phyloP scores from a whole-genome alignment of 208 protist species.

The Porcisia hertigi region DNA sequence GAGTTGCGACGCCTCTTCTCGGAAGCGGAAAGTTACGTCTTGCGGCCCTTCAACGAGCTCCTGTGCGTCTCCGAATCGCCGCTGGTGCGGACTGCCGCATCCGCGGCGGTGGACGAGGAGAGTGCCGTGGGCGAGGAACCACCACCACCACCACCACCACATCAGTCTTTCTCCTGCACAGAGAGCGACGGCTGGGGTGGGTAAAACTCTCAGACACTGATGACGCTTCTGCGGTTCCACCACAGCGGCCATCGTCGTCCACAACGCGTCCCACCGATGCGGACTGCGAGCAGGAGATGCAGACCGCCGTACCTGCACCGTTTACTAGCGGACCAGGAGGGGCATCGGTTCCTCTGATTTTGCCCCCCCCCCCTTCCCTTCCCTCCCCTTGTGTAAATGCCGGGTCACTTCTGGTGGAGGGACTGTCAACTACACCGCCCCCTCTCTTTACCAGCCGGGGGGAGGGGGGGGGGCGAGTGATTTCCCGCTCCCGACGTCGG shows the following conservation, averaged over 20 bases:
- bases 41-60: constrained; percentile 67
- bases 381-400: too few relatives aligned
- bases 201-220: neutral
- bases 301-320: neutral
- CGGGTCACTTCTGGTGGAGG: too few relatives aligned
- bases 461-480: too few relatives aligned
- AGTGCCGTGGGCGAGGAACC: neutral
- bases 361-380: neutral
- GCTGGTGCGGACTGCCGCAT: neutral
- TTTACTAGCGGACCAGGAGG: neutral
- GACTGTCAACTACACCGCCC: too few relatives aligned
- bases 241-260: neutral
- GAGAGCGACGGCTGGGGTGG: neutral
- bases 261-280: neutral
- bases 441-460: too few relatives aligned
- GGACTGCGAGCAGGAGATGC: neutral
- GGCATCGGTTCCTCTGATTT: constrained; percentile 1
- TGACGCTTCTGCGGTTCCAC: neutral
- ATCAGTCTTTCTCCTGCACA: too few relatives aligned
- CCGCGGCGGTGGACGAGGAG: neutral
- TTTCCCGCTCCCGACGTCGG: too few relatives aligned
- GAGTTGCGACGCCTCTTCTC: constrained; percentile 42
- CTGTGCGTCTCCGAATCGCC: constrained; percentile 14
- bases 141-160: neutral
- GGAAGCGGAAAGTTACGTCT: constrained; percentile 46